These are phyloP conservation scores for Tetrapisispora arboricola DNA, from an alignment of 805 yeast species.

Conservation along the genomic window DNA sequence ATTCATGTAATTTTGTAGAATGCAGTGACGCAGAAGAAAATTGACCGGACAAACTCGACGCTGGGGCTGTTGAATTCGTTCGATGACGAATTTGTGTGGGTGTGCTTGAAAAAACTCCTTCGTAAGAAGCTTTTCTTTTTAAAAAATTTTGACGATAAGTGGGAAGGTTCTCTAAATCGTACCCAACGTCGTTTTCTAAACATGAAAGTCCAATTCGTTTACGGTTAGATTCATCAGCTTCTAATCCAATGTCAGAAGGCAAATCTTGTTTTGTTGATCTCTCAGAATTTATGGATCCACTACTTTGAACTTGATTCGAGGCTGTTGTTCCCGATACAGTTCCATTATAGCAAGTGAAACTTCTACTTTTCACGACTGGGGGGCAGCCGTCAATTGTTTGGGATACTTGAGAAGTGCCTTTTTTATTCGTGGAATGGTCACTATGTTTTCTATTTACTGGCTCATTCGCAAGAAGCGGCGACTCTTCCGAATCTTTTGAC, in stretches of 20 bases:
- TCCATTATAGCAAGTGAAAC: conserved; percentile 6
- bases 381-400: conserved; percentile 10
- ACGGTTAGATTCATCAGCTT: not conserved
- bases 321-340: conserved; percentile 4
- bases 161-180: conserved; percentile 28
- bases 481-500: not conserved
- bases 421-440: too few species aligned
- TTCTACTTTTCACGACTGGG: conserved; percentile 10
- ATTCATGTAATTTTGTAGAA: conserved; percentile 16
- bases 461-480: not conserved
- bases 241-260: not conserved
- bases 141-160: conserved; percentile 25
- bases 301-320: not conserved
- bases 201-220: conserved; percentile 13
- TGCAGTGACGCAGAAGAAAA: conserved; percentile 9
- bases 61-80: conserved; percentile 3
- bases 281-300: not conserved
- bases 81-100: not conserved
- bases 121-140: not conserved
- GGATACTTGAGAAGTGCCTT: conserved; percentile 3
- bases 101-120: not conserved
- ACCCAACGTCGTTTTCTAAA: conserved; percentile 28
- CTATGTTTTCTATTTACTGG: too few species aligned
- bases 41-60: not conserved
- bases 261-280: not conserved